These are phyloP conservation scores for Sarcodon sp. DNA, from an alignment of 768 basidiomycete genomes.

Conservation along the genomic window DNA sequence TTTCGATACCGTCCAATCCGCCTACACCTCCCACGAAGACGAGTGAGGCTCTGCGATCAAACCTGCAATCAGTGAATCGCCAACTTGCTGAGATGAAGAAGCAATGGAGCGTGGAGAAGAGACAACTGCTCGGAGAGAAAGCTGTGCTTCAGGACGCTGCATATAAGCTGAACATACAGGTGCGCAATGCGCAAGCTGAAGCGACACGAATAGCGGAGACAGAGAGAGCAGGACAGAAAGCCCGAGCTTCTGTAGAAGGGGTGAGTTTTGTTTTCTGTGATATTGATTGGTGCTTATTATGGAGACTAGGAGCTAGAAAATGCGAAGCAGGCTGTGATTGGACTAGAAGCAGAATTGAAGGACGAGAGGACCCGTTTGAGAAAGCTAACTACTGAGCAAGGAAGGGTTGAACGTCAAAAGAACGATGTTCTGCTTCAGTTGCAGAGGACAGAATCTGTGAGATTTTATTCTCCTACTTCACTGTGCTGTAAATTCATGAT, in stretches of 20 bases:
- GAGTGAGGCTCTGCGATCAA: conserved; percentile 46
- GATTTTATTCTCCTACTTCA: conserved; percentile 8
- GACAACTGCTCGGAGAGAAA: conserved; percentile 53
- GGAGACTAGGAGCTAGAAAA: conserved; percentile 51
- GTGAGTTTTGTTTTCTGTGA: conserved; percentile 22
- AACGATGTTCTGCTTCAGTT: conserved; percentile 50
- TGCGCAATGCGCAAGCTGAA: conserved; percentile 46
- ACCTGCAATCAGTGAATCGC: conserved; percentile 47
- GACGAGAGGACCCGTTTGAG: conserved; percentile 57
- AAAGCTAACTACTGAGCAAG: conserved; percentile 50
- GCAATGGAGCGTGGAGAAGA: conserved; percentile 60
- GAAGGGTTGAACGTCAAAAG: conserved; percentile 49
- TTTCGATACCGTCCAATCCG: conserved; percentile 39
- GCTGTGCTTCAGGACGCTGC: conserved; percentile 61
- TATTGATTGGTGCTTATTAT: neutral
- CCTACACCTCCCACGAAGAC: conserved; percentile 59
- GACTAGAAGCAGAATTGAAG: conserved; percentile 62
- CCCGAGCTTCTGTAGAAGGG: conserved; percentile 37
- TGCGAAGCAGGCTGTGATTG: conserved; percentile 49
- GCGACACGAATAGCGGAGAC: conserved; percentile 37
- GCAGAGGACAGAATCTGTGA: conserved; percentile 58
- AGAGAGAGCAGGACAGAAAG: conserved; percentile 34
- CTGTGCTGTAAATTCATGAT: neutral
- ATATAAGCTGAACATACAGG: conserved; percentile 48
- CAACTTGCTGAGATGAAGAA: conserved; percentile 54